A percentile compares a stretch with the other conserved stretches of the same genome.
phyloP scores from a whole-genome alignment of 2,329 filamentous ascomycete species.

The Colletotrichum navitas region DNA sequence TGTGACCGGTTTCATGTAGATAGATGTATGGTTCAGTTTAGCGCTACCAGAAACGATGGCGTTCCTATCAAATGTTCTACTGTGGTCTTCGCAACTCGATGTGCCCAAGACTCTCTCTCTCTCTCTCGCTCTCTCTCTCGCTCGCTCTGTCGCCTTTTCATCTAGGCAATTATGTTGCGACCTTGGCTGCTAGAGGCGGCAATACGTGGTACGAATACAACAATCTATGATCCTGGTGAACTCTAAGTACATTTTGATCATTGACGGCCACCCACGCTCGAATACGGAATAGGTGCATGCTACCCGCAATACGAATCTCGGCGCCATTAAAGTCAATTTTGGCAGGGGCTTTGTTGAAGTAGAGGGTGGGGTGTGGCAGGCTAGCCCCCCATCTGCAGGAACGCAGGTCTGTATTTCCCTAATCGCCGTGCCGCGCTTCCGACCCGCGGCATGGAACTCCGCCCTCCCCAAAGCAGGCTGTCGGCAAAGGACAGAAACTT shows the following conservation, averaged over 20 bases:
- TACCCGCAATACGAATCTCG: neutral
- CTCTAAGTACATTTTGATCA: neutral
- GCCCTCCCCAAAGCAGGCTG: neutral
- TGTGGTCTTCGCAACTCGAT: too few species aligned
- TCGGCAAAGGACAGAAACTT: neutral
- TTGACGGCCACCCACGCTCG: neutral
- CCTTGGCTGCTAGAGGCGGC: neutral
- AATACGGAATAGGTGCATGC: neutral
- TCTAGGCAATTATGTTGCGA: neutral
- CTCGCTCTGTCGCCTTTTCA: too few species aligned
- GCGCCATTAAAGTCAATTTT: neutral
- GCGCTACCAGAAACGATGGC: too few species aligned
- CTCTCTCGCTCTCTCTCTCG: neutral
- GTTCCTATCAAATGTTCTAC: too few species aligned
- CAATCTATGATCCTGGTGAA: neutral
- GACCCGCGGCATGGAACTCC: neutral
- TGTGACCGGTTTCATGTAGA: too few species aligned
- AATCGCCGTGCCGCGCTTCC: neutral
- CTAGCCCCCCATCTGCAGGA: slow-evolving; percentile 1
- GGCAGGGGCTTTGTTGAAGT: neutral
- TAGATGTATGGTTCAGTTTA: too few species aligned
- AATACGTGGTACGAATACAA: neutral
- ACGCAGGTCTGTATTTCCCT: slow-evolving; percentile 14
- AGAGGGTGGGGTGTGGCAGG: neutral
- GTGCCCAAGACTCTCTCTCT: neutral